Conservation (phyloP, 768 basidiomycete genomes). For the Guyanaporus albipodus region DNA sequence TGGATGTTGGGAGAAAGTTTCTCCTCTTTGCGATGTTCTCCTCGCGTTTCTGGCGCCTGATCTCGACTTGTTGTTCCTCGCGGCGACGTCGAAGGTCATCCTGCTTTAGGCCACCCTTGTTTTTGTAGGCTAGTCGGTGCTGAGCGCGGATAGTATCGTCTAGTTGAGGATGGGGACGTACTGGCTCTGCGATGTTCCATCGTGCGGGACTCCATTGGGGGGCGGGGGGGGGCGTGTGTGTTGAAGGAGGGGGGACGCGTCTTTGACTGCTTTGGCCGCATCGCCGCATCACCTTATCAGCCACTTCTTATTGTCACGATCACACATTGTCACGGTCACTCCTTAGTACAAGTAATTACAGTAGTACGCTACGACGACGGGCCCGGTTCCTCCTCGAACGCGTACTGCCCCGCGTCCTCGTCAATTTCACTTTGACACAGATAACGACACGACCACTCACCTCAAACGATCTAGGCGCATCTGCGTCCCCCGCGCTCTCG, state of each 20-base stretch:
- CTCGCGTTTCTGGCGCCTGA: conserved; percentile 96
- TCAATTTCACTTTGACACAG: background rate
- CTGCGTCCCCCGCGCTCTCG: conserved; percentile 67
- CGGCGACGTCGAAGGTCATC: conserved; percentile 94
- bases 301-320: conserved; percentile 18
- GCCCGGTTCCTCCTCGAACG: conserved; percentile 72
- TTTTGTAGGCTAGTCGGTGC: conserved; percentile 94
- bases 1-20: conserved; percentile 77
- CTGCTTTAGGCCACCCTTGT: conserved; percentile 82
- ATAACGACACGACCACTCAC: conserved; percentile 40
- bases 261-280: background rate
- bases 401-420: conserved; percentile 51
- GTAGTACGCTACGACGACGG: too few species aligned
- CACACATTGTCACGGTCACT: conserved; percentile 20
- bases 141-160: too few species aligned
- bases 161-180: conserved; percentile 32
- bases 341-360: too few species aligned
- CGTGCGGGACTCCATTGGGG: conserved; percentile 57
- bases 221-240: too few species aligned
- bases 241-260: conserved; percentile 12
- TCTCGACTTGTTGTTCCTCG: conserved; percentile 99
- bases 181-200: conserved; percentile 74
- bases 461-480: conserved; percentile 80
- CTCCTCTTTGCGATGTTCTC: conserved; percentile 98
- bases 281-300: conserved; percentile 23